Percentiles rank a stretch among this genome's conserved stretches.
Evolutionary conservation across 2,329 filamentous ascomycete species (phyloP).

Genomic region (Calycina herbarum): DNA sequence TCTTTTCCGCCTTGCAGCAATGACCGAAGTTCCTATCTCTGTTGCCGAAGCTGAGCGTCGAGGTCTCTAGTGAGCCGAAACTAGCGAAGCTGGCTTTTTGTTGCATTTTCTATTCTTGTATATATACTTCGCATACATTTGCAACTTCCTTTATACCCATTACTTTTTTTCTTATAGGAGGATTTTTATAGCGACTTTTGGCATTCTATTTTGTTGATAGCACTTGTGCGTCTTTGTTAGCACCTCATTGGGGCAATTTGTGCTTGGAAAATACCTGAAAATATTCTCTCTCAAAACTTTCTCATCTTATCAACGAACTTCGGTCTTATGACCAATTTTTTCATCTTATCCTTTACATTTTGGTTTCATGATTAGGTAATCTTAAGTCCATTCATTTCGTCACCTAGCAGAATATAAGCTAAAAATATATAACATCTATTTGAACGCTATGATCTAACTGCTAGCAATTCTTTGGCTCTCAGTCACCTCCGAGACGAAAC

Average conservation of each 20-base stretch:
- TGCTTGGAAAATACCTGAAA: not conserved
- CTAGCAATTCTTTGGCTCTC: too few species aligned
- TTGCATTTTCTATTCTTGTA: not conserved
- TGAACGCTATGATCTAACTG: too few species aligned
- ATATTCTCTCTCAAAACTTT: not conserved
- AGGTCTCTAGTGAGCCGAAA: not conserved
- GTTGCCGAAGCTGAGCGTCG: not conserved
- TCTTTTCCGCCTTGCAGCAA: conserved; percentile 50
- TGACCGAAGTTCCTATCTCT: conserved; percentile 51
- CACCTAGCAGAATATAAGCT: too few species aligned
- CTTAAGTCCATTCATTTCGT: too few species aligned
- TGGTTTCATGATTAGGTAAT: too few species aligned
- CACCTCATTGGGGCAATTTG: not conserved
- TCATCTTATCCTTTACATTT: too few species aligned
- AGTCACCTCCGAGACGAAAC: too few species aligned
- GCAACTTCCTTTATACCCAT: conserved; percentile 4
- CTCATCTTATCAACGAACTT: too few species aligned
- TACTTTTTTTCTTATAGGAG: not conserved
- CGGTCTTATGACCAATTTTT: too few species aligned
- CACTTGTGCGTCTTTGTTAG: not conserved
- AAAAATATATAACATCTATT: too few species aligned
- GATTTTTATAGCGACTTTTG: not conserved
- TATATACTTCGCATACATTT: not conserved
- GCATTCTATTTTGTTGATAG: not conserved
- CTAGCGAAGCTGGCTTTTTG: not conserved